A percentile compares a stretch with the other conserved stretches of the same genome.
Evolutionary conservation across 2,329 filamentous ascomycete genomes (phyloP).

Genomic region (Madurella fahalii): DNA sequence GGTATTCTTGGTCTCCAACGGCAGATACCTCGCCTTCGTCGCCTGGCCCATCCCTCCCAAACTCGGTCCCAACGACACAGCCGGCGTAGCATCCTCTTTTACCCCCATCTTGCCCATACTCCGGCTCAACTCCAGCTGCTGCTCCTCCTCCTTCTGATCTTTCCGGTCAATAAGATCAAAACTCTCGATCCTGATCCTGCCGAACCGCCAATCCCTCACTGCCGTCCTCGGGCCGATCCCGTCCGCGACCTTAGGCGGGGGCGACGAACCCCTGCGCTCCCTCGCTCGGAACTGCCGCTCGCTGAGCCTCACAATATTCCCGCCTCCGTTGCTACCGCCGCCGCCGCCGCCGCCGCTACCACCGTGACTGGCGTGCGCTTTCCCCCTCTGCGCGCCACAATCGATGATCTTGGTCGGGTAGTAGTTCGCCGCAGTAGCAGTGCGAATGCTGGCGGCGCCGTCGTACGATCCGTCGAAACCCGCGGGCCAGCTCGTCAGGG

Average conservation of each 20-base stretch:
- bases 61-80: slow-evolving; percentile 46
- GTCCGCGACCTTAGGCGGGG: slow-evolving; percentile 39
- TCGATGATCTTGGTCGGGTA: slow-evolving; percentile 40
- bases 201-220: slow-evolving; percentile 73
- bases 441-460: not conserved
- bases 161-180: slow-evolving; percentile 60
- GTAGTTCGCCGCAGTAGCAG: not conserved
- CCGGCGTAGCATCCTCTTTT: slow-evolving; percentile 34
- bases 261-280: slow-evolving; percentile 38
- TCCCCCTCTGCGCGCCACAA: slow-evolving; percentile 42
- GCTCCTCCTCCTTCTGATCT: slow-evolving; percentile 24
- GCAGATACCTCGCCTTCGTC: slow-evolving; percentile 76
- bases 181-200: slow-evolving; percentile 71
- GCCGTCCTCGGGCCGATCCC: slow-evolving; percentile 48
- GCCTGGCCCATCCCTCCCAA: slow-evolving; percentile 62
- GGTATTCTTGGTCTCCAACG: slow-evolving; percentile 66
- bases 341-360: slow-evolving; percentile 12
- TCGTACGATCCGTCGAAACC: not conserved
- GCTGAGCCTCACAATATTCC: slow-evolving; percentile 37
- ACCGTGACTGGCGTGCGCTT: slow-evolving; percentile 23
- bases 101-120: slow-evolving; percentile 7
- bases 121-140: slow-evolving; percentile 12
- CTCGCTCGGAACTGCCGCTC: slow-evolving; percentile 37
- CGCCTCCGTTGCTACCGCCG: slow-evolving; percentile 30
- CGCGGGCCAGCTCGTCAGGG: not conserved